Evolutionary conservation across 495 filamentous ascomycete genomes (phyloP).

Genomic region (Clavariopsis aquatica): DNA sequence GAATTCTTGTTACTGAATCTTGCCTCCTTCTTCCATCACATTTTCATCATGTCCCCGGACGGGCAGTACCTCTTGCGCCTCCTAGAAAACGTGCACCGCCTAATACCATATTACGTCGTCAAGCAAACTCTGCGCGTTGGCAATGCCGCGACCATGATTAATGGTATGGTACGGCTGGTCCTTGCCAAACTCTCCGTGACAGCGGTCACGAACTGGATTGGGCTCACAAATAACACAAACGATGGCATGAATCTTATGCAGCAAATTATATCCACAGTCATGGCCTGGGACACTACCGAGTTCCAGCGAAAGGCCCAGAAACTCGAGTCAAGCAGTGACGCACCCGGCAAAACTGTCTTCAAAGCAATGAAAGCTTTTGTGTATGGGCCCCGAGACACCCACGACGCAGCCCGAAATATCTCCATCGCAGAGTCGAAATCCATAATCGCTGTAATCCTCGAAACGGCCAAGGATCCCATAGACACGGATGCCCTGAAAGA

Average conservation of each 20-base stretch:
- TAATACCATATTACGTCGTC: conserved; percentile 62
- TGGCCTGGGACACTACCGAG: conserved; percentile 62
- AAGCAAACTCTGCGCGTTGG: conserved; percentile 64
- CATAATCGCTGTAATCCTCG: conserved; percentile 56
- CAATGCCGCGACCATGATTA: conserved; percentile 70
- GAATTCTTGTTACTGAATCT: conserved; percentile 59
- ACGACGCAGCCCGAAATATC: conserved; percentile 48
- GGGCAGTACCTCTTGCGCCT: conserved; percentile 63
- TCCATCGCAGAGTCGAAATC: conserved; percentile 47
- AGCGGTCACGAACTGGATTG: conserved; percentile 66
- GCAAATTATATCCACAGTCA: conserved; percentile 62
- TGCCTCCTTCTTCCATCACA: conserved; percentile 64
- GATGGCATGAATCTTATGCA: conserved; percentile 72
- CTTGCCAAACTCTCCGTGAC: conserved; percentile 65
- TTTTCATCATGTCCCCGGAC: conserved; percentile 62
- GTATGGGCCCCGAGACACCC: conserved; percentile 49
- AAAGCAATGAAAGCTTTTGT: conserved; percentile 54
- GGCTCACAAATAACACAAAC: conserved; percentile 56
- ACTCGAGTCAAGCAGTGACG: conserved; percentile 55
- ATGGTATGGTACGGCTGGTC: conserved; percentile 61
- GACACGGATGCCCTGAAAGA: conserved; percentile 47
- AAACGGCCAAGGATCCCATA: conserved; percentile 37
- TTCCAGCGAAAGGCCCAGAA: conserved; percentile 56
- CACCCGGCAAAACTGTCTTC: conserved; percentile 52
- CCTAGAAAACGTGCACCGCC: conserved; percentile 56